Conservation (phyloP, 495 filamentous ascomycete genomes). For the Talaromyces borbonicus region DNA sequence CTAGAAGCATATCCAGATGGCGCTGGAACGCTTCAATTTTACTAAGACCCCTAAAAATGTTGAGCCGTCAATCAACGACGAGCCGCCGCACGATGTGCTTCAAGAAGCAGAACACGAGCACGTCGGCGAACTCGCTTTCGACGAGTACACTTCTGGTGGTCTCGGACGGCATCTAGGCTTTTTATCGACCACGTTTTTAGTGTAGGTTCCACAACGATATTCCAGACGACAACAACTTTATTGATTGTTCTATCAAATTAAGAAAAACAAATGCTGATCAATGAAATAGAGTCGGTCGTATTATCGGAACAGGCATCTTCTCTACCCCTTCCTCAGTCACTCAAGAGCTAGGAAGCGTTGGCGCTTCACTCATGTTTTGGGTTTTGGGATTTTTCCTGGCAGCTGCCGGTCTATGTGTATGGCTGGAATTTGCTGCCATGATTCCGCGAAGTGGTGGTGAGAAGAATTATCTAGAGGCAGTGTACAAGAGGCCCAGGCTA, state of each 20-base stretch:
- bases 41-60: neutral
- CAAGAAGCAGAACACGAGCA: neutral
- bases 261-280: no score
- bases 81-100: neutral
- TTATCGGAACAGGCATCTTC: conserved; percentile 66
- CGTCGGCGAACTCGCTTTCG: conserved; percentile 14
- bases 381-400: conserved; percentile 48
- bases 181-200: conserved; percentile 32
- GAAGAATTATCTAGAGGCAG: conserved; percentile 67
- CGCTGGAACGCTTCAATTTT: no score
- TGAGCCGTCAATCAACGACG: neutral
- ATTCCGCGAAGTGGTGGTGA: conserved; percentile 56
- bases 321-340: conserved; percentile 56
- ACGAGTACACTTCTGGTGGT: conserved; percentile 20
- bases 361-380: conserved; percentile 53
- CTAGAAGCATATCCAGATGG: no score
- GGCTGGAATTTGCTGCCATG: conserved; percentile 59
- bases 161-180: conserved; percentile 29
- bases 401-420: conserved; percentile 47
- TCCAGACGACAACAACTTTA: no score
- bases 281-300: conserved; percentile 44
- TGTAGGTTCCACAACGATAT: conserved; percentile 15
- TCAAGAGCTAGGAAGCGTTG: conserved; percentile 52
- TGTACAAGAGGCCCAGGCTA: conserved; percentile 53
- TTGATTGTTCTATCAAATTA: no score